Base-by-base conservation (phyloP, 331 rosid species). In the Malus hybrid region DNA sequence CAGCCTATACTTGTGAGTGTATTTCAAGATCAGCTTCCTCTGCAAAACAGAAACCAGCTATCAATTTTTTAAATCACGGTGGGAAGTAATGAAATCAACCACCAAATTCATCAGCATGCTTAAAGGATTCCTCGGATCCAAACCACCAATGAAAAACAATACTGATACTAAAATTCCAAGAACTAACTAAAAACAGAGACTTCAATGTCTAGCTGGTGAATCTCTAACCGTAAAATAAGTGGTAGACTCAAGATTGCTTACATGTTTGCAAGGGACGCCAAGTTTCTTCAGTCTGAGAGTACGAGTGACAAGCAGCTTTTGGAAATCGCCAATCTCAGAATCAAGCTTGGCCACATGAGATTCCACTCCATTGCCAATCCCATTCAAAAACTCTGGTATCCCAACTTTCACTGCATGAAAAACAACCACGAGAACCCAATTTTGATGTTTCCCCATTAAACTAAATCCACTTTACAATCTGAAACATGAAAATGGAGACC, bases 231-330 rank as follows among this genome's bases (percentile, higher is more conserved):
- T 75, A 50, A 16, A 75, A 16, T 24, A 72, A 60, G 57, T 15
- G 28, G 53, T 26, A 48, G 66, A 75, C 8, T 68, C 19, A 15
- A 53, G 53, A 44, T 11, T 29, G 60, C 44, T 79, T 85, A 94
- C 97, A 42, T 94, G 96, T 83, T 94, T 92, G 87, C 93, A 89
- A 77, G 99, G 97, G 79, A 94, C 63, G 29, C 97, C 97, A n/a
- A 94, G 89, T 82, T 94, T 90, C 88, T 88, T 94, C 63, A 93
- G 90, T 84, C 85, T 86, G 68, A 92, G 95, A 26, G 97, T 94
- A 76, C 96, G 95, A 66, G 89, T 87, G 68, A 87, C 89, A 2
- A 94, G 96, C 69, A 94, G 88, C 83, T 84, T 90, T 29, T 92
- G 97, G 77, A 94, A 87, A 77, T 90, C 99, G 20, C 93, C 97